Evolutionary conservation across 192 early-diverging fungal genomes (phyloP).

Genomic region (Umbelopsis vinacea): DNA sequence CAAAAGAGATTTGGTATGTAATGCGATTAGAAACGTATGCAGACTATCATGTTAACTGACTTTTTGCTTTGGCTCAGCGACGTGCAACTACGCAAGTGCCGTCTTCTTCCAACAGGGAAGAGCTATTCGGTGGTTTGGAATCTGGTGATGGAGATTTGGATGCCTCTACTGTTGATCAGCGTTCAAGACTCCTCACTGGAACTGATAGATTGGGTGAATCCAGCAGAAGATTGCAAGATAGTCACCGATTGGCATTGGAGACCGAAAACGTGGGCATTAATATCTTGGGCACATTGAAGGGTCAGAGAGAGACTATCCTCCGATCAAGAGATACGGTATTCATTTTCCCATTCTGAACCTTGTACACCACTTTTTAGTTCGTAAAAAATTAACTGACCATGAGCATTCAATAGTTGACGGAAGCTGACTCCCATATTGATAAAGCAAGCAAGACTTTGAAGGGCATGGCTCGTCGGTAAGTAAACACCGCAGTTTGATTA

Average conservation of each 20-base stretch:
- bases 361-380: constrained; percentile 12
- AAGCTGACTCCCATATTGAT: constrained; percentile 76
- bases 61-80: constrained; percentile 39
- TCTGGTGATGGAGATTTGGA: constrained; percentile 53
- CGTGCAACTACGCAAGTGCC: constrained; percentile 47
- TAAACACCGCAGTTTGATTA: neutral
- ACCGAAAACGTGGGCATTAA: constrained; percentile 87
- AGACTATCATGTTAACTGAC: neutral
- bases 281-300: constrained; percentile 80
- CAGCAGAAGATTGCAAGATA: constrained; percentile 81
- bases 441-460: constrained; percentile 67
- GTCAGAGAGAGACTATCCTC: constrained; percentile 91
- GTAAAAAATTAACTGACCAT: constrained; percentile 21
- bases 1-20: constrained; percentile 74
- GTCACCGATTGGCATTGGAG: constrained; percentile 88
- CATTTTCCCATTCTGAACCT: constrained; percentile 21
- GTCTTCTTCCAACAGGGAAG: constrained; percentile 58
- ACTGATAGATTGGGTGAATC: constrained; percentile 86
- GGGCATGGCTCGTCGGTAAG: constrained; percentile 78
- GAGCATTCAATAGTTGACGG: constrained; percentile 61
- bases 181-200: constrained; percentile 77
- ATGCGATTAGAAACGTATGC: neutral
- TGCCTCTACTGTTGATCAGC: constrained; percentile 72
- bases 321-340: constrained; percentile 80
- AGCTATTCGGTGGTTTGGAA: constrained; percentile 58